These are phyloP conservation scores for Silene noctiflora DNA, from an alignment of 179 eudicot genomes.

Conservation along the genomic window DNA sequence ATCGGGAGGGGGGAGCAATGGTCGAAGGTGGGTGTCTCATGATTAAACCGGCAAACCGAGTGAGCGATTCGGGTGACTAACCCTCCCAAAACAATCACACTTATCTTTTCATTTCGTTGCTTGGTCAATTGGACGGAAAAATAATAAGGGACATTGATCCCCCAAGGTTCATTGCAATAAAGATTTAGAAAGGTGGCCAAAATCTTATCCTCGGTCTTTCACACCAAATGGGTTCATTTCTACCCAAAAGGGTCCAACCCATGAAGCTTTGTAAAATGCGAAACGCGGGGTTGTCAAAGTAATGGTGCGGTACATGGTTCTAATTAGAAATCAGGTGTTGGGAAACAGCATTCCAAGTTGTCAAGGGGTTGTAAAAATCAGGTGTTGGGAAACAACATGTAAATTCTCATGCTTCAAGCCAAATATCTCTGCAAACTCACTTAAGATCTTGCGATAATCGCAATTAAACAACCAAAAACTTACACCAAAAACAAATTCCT, in stretches of 20 bases:
- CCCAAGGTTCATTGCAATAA: too few species aligned
- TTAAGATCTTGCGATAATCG: background rate
- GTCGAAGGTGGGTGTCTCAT: too few species aligned
- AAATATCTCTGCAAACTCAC: background rate
- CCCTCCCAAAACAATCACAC: too few species aligned
- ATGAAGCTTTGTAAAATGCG: background rate
- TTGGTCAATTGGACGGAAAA: too few species aligned
- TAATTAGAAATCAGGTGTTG: background rate
- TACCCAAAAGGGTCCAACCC: background rate
- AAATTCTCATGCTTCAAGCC: background rate
- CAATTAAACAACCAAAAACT: background rate
- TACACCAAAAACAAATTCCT: background rate
- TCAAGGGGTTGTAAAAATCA: background rate
- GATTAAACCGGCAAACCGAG: too few species aligned
- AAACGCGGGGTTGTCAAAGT: background rate
- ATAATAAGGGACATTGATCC: too few species aligned
- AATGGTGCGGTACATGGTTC: background rate
- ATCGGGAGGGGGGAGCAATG: too few species aligned
- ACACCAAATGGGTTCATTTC: background rate
- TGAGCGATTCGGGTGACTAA: too few species aligned
- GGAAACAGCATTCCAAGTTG: background rate
- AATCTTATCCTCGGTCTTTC: background rate
- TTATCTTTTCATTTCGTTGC: too few species aligned
- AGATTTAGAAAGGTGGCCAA: background rate
- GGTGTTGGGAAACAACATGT: background rate